Conservation (phyloP, 176 grass and related monocot species). For the Luzula sylvatica region DNA sequence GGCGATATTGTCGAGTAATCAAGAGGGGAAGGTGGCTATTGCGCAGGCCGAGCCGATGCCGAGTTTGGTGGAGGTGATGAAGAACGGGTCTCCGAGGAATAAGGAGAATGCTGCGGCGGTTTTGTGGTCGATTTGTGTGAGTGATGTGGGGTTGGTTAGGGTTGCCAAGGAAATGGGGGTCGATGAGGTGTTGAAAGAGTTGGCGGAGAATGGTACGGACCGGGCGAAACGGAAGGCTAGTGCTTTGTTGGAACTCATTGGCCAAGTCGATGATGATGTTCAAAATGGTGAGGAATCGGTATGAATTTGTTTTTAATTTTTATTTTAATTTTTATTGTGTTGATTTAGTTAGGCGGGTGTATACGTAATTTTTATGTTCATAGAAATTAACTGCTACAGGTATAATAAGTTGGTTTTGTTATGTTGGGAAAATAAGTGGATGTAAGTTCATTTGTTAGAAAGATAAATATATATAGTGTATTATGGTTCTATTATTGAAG, state of each 20-base stretch:
- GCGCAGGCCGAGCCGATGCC: constrained; percentile 37
- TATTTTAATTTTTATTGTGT: too few relatives aligned
- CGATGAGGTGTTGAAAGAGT: constrained; percentile 60
- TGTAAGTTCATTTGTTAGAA: constrained; percentile 3
- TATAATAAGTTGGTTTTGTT: too few relatives aligned
- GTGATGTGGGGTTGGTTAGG: constrained; percentile 33
- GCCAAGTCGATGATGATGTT: constrained; percentile 32
- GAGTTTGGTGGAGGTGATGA: constrained; percentile 55
- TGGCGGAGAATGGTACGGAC: constrained; percentile 66
- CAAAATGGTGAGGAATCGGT: constrained; percentile 2
- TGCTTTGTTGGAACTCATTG: constrained; percentile 60
- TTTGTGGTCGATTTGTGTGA: constrained; percentile 59
- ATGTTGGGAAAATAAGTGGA: not conserved
- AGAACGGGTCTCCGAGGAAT: constrained; percentile 54
- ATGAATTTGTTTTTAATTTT: too few relatives aligned
- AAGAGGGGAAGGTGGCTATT: constrained; percentile 57
- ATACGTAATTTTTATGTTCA: too few relatives aligned
- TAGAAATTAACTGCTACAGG: too few relatives aligned
- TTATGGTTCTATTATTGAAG: too few relatives aligned
- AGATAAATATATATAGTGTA: not conserved
- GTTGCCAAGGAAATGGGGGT: constrained; percentile 49
- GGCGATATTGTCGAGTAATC: constrained; percentile 52
- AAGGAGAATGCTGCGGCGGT: constrained; percentile 69
- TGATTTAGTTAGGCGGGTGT: too few relatives aligned
- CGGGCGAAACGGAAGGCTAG: constrained; percentile 88